Base-by-base conservation (phyloP, 2,329 filamentous ascomycete genomes). In the Aureobasidium zeae region DNA sequence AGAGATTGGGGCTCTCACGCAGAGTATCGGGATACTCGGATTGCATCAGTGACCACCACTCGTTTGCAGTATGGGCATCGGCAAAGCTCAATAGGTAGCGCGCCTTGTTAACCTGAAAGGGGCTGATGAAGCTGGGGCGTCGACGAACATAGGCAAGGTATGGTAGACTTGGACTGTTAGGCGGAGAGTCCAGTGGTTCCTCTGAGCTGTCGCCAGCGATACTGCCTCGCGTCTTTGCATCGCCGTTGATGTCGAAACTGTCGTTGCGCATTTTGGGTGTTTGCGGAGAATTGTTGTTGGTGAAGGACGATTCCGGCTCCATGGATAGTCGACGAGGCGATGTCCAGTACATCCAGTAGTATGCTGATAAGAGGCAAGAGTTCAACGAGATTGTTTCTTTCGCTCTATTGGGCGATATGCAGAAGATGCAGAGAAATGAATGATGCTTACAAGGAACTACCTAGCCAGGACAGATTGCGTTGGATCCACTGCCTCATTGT, bases 11-110 rank as follows among this genome's bases (percentile, higher is more conserved):
- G 16, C 53, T 54, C 11, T 57, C 57, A 20, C 57, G 53, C 24
- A 53, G 47, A 12, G 49, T 48, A 5, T 53, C 54, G 8, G 53
- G 51, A 45, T 57, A 60, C 45, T 58, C 48, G 3, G 51, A 45
- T 43, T 58, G 55, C 10, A 59, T 49, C 16, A 58, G 48, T 2
- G 46, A 44, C 56, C 56, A 60, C 57, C 57, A 60, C 41, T 60
- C 54, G 46, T 56, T 53, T 15, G 57, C 57, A 32, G 54, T 48
- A 4, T 47, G 45, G 38, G 54, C 54, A 9, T 53, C 53, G 28
- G 55, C 56, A 36, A 60, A 60, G 11, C 57, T 59, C 26, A 59
- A 51, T 2, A 59, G 52, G 31, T 55, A 60, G 33, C 57, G 53
- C n/a, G 56, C 35, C 15, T 46, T 46, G 43, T 47, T 49, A 19